Conservation (phyloP, 2,329 filamentous ascomycete genomes). For the Colletotrichum neosansevieriae region DNA sequence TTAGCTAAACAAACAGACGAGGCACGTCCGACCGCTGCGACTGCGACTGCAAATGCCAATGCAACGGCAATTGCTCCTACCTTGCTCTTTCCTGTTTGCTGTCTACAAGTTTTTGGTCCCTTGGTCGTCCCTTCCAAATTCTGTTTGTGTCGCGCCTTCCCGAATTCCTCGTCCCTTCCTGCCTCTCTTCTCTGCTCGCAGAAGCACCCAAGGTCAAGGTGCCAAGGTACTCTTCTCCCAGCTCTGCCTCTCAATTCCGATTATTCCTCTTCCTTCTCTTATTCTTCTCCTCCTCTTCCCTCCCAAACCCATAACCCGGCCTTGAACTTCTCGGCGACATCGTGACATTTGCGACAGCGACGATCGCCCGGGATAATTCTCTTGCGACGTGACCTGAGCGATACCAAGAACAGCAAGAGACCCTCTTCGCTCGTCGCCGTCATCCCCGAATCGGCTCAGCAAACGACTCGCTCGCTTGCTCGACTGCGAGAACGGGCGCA, state of each 20-base stretch:
- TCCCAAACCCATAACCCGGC: not conserved
- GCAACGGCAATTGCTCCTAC: not conserved
- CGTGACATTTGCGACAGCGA: slow-evolving; percentile 7
- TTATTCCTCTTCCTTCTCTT: not conserved
- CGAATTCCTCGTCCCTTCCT: not conserved
- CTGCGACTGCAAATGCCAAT: not conserved
- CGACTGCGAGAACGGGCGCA: slow-evolving; percentile 34
- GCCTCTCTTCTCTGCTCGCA: not conserved
- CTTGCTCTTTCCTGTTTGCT: slow-evolving; percentile 1
- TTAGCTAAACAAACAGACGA: not conserved
- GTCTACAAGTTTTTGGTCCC: not conserved
- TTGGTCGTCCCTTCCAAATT: not conserved
- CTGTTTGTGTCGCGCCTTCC: too few relatives aligned
- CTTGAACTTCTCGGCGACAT: slow-evolving; percentile 4
- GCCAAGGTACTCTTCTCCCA: not conserved
- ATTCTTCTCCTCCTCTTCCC: not conserved
- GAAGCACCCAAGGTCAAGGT: not conserved
- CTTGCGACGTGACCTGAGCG: slow-evolving; percentile 18
- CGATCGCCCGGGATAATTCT: slow-evolving; percentile 30
- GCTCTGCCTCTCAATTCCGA: not conserved
- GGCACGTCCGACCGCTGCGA: slow-evolving; percentile 13
- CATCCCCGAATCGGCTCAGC: slow-evolving; percentile 27
- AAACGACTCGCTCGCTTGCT: slow-evolving; percentile 17
- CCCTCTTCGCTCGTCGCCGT: slow-evolving; percentile 6
- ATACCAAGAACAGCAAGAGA: slow-evolving; percentile 23